Evolutionary conservation across 352 stramenopile genomes (phyloP).

Genomic region (Elongisporangium senticosum): DNA sequence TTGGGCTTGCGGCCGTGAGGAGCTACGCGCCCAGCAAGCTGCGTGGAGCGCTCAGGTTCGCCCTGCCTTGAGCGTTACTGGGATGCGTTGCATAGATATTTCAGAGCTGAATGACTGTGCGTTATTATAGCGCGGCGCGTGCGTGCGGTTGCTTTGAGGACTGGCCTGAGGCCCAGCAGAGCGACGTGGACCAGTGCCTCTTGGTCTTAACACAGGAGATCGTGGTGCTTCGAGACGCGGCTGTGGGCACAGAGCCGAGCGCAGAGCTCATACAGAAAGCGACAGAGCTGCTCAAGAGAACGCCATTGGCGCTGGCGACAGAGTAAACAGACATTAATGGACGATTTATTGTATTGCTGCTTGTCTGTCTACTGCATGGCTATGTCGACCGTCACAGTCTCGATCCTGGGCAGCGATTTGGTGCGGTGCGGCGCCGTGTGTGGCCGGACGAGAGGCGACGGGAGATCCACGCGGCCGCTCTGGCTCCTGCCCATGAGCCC

Average conservation of each 20-base stretch:
- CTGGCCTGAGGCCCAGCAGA: constrained; percentile 3
- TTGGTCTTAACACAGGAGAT: neutral
- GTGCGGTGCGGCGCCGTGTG: constrained; percentile 44
- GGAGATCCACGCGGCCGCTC: neutral
- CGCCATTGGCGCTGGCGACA: constrained; percentile 11
- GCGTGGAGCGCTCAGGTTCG: constrained; percentile 43
- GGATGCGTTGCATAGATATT: neutral
- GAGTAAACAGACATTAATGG: neutral
- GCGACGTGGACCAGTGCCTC: neutral
- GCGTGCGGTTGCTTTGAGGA: constrained; percentile 17
- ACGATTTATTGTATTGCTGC: constrained; percentile 2
- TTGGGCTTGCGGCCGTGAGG: constrained; percentile 20
- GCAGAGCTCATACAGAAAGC: constrained; percentile 7
- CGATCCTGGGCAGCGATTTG: constrained; percentile 43
- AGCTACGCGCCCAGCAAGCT: constrained; percentile 42
- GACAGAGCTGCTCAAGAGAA: constrained; percentile 9
- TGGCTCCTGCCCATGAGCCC: constrained; percentile 31
- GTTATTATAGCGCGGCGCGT: constrained; percentile 11
- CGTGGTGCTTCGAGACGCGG: neutral
- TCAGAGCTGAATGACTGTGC: neutral
- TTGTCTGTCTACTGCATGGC: neutral
- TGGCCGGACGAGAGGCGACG: constrained; percentile 17
- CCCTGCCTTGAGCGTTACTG: neutral
- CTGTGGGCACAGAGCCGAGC: neutral
- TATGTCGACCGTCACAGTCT: constrained; percentile 2